These are phyloP conservation scores for Teunomyces pallodes DNA, from an alignment of 805 yeast genomes.

Conservation along the genomic window DNA sequence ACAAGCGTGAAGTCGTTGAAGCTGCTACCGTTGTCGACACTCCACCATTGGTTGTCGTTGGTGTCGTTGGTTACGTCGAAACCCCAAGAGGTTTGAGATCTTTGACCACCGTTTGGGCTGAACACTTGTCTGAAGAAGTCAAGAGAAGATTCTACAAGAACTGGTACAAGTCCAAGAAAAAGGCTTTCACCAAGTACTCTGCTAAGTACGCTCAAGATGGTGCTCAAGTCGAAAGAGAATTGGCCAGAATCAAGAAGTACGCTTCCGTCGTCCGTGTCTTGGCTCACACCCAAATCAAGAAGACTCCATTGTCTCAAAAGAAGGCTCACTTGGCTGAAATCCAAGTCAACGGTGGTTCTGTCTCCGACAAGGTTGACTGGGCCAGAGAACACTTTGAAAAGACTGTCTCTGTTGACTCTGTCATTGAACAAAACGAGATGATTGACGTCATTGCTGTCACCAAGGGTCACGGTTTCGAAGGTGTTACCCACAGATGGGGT, in stretches of 20 bases:
- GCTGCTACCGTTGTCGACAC: conserved; percentile 99
- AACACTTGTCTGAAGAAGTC: conserved; percentile 98
- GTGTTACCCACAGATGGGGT: conserved; percentile 99
- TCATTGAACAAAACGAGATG: conserved; percentile 98
- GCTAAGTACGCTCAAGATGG: conserved; percentile 94
- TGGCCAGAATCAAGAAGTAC: conserved; percentile 98
- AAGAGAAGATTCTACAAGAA: conserved; percentile 99
- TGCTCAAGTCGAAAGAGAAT: conserved; percentile 87
- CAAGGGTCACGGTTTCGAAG: conserved; percentile 99
- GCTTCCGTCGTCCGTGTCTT: conserved; percentile 97
- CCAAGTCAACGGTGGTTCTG: conserved; percentile 99
- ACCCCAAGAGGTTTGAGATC: conserved; percentile 99
- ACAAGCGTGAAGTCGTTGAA: conserved; percentile 99
- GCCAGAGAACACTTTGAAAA: conserved; percentile 99
- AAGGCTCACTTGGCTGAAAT: conserved; percentile 99
- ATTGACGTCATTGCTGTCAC: conserved; percentile 98
- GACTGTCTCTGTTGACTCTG: conserved; percentile 93
- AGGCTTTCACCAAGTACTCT: conserved; percentile 99
- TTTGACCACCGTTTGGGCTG: conserved; percentile 99
- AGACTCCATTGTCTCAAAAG: conserved; percentile 99
- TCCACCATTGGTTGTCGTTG: conserved; percentile 98
- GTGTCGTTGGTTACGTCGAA: conserved; percentile 99
- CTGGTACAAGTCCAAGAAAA: conserved; percentile 99
- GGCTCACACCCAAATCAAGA: conserved; percentile 99
- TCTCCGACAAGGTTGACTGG: conserved; percentile 97